These are phyloP conservation scores for Lathyrus aphaca DNA, from an alignment of 306 rosid genomes.

Conservation along the genomic window DNA sequence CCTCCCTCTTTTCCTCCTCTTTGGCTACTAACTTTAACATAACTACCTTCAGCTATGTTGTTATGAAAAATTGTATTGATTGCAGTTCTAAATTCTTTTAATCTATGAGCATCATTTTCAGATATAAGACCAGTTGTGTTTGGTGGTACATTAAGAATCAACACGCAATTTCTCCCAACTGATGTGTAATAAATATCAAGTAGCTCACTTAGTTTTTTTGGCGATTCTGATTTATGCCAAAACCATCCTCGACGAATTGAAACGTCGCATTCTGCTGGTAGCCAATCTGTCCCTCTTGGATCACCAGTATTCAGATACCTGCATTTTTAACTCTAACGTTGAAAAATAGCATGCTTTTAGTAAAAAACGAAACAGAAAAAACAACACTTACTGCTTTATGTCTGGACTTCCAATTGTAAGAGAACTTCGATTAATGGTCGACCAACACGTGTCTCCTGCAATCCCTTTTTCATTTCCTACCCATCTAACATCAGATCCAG, in stretches of 20 bases:
- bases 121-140: slow-evolving; percentile 71
- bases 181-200: slow-evolving; percentile 83
- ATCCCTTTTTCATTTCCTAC: slow-evolving; percentile 67
- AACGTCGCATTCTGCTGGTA: slow-evolving; percentile 87
- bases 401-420: slow-evolving; percentile 67
- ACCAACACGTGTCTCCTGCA: slow-evolving; percentile 84
- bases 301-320: slow-evolving; percentile 73
- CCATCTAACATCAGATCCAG: slow-evolving; percentile 94
- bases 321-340: slow-evolving; percentile 6
- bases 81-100: slow-evolving; percentile 67
- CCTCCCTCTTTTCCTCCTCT: slow-evolving; percentile 63
- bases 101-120: slow-evolving; percentile 54
- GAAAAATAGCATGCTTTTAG: neutral
- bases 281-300: slow-evolving; percentile 73
- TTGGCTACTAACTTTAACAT: slow-evolving; percentile 66
- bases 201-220: slow-evolving; percentile 65
- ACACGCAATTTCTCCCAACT: slow-evolving; percentile 77
- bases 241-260: slow-evolving; percentile 85
- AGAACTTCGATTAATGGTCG: slow-evolving; percentile 66
- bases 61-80: slow-evolving; percentile 60
- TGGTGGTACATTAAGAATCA: slow-evolving; percentile 89
- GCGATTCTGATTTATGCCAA: slow-evolving; percentile 86
- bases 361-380: neutral
- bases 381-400: slow-evolving; percentile 55
- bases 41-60: slow-evolving; percentile 59